A percentile compares a stretch with the other conserved stretches of the same genome.
Evolutionary conservation across 768 basidiomycete genomes (phyloP).

Genomic region (Tephrocybe sp.): DNA sequence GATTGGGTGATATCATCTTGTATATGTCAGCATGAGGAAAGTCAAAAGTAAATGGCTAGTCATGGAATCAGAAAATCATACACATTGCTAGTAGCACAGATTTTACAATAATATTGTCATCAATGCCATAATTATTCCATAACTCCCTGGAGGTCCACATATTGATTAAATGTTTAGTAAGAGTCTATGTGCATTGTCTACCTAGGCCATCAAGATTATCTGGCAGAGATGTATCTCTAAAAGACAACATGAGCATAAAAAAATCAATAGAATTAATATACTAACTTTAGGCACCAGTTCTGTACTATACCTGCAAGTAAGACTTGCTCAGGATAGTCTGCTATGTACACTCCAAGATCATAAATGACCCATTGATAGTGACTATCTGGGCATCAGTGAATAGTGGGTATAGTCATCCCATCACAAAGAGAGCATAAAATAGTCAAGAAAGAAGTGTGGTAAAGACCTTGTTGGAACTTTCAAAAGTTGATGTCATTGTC

Average conservation of each 20-base stretch:
- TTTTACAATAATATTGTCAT: conserved; percentile 18
- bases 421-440: conserved; percentile 14
- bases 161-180: conserved; percentile 19
- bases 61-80: conserved; percentile 15
- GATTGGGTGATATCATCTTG: background rate
- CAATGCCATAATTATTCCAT: conserved; percentile 10
- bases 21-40: conserved; percentile 2
- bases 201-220: background rate
- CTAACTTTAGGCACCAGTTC: background rate
- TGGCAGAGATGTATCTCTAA: too few species aligned
- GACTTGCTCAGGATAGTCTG: background rate
- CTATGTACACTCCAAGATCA: background rate
- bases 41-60: background rate
- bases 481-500: conserved; percentile 19
- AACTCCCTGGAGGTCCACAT: background rate
- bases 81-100: conserved; percentile 26
- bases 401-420: background rate
- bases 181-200: background rate
- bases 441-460: conserved; percentile 24
- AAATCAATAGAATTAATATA: too few species aligned
- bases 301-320: background rate
- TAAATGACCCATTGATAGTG: background rate
- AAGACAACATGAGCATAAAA: background rate
- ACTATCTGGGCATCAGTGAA: background rate
- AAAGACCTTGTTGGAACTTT: conserved; percentile 28